Evolutionary conservation across 2,329 filamentous ascomycete species (phyloP), one percentile per base, ranked within the genome.

Genomic region (Aspergillus ruber): DNA sequence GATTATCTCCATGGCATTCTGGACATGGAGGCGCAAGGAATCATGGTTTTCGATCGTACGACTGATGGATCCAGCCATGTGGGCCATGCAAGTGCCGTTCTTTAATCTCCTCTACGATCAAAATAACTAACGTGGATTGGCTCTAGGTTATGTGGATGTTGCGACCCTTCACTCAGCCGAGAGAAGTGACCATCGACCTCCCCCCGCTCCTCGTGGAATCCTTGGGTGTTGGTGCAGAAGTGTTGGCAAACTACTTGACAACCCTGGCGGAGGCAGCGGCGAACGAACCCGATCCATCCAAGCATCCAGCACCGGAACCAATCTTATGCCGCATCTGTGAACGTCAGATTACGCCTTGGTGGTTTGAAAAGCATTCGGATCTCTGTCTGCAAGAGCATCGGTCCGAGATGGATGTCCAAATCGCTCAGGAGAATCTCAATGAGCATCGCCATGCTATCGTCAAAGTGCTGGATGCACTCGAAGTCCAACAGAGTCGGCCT

Each of bases 301-400:
- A 85, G 60, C 84, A 90, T 64, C 84, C 89, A 8, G 88, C 89
- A 2, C 90, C 91, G 0, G 76, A 83, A 9, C 88, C 90, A 0
- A 86, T 97, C 4, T 80, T 98, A 13, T 98, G 93, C 68, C 89
- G 93, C 45, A 97, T 98, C 47, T 98, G 93, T 67, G 93, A 98
- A 66, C 88, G 93, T 46, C 89, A 96, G 53, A 97, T 98, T 51
- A 89, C 89, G 4, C 90, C 91, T 0, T 98, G 93, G 93, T 98
- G 93, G 94, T 98, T 98, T 59, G 93, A 98, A 70, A 98, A 97
- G 68, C 93, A 98, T 66, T 95, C 91, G 2, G 94, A 98, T 60
- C 74, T 97, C 17, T 98, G 93, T 63, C 76, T 96, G 47, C 90
- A 97, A 65, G 93, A 98, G 65, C 93, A 98, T 64, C 85, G 87